Conservation (phyloP, 2,329 filamentous ascomycete genomes). For the Ascochyta viciae-villosae region DNA sequence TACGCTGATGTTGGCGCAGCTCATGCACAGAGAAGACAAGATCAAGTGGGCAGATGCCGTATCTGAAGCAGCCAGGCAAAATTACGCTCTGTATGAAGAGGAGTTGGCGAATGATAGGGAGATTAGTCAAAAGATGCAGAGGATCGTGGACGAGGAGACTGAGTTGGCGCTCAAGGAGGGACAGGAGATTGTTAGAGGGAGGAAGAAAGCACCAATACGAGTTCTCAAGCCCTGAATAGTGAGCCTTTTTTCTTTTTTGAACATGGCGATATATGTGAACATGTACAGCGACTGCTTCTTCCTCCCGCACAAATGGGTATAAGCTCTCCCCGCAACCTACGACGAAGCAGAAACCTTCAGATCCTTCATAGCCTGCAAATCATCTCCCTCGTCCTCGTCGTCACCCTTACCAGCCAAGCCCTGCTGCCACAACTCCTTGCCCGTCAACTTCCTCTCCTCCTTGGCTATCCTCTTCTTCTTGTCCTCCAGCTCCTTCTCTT, state of each 20-base stretch:
- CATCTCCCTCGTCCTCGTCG: constrained; percentile 69
- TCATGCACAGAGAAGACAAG: constrained; percentile 20
- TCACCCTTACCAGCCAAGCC: constrained; percentile 65
- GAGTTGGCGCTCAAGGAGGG: constrained; percentile 52
- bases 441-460: constrained; percentile 85
- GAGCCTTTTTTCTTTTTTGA: background rate
- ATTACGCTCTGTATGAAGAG: constrained; percentile 25
- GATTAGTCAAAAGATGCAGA: constrained; percentile 53
- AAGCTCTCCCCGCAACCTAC: constrained; percentile 22
- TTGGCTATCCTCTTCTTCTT: constrained; percentile 55
- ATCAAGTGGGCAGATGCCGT: constrained; percentile 44
- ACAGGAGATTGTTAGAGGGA: constrained; percentile 36
- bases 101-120: constrained; percentile 36
- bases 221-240: constrained; percentile 24
- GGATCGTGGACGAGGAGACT: constrained; percentile 58
- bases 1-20: constrained; percentile 35
- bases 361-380: constrained; percentile 53
- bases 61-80: constrained; percentile 23
- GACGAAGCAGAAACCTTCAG: constrained; percentile 56
- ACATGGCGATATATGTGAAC: background rate
- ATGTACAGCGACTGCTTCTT: background rate
- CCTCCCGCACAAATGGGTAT: constrained; percentile 29
- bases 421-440: constrained; percentile 58
- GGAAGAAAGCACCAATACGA: constrained; percentile 33
- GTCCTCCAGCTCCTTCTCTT: constrained; percentile 75